Evolutionary conservation across 164 flowering plant species (phyloP), one percentile per base, ranked within the genome.

Genomic region (Vitis labrusca): DNA sequence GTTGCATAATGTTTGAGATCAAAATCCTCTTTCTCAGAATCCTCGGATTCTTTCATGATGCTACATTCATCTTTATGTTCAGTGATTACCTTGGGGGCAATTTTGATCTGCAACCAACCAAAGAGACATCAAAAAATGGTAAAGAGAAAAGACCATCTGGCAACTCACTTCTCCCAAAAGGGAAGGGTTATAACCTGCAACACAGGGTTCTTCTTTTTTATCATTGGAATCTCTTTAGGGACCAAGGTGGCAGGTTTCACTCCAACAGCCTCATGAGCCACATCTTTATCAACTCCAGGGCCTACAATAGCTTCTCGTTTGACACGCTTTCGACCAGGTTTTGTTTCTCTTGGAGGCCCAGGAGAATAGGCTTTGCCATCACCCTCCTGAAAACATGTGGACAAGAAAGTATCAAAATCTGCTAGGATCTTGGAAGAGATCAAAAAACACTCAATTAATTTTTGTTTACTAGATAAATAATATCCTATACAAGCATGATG

Each of bases 231-330:
- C 78, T 93, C 98, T 80, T 96, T 96, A 5, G 97, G 97, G 64
- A 85, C 78, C 79, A 96, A 81, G 29, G 89, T 70, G 53, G 88
- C 83, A 57, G 88, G 82, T 81, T 83, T 96, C 76, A 93, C 67
- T 54, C 99, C 99, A 76, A 91, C 99, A 74, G 91, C 88, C 75
- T 93, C 99, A 80, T 93, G 98, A 82, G 86, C 82, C 72, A 96
- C 93, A 73, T 78, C 89, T 78, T 89, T 90, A 80, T 96, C 91
- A 75, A 89, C 76, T 55, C 89, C 99, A 69, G 99, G 99, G 56
- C 99, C 98, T 6, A 92, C 85, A 75, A 96, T 89, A 67, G 85
- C 73, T 77, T 85, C 89, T 66, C 78, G 74, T 72, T 75, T 91
- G 57, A 70, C 64, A 69, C 93, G 92, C 81, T 96, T 96, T 52